Percentiles rank a stretch among this genome's conserved stretches.
phyloP scores from a whole-genome alignment of 352 stramenopile species.

The Peronospora tabacina region DNA sequence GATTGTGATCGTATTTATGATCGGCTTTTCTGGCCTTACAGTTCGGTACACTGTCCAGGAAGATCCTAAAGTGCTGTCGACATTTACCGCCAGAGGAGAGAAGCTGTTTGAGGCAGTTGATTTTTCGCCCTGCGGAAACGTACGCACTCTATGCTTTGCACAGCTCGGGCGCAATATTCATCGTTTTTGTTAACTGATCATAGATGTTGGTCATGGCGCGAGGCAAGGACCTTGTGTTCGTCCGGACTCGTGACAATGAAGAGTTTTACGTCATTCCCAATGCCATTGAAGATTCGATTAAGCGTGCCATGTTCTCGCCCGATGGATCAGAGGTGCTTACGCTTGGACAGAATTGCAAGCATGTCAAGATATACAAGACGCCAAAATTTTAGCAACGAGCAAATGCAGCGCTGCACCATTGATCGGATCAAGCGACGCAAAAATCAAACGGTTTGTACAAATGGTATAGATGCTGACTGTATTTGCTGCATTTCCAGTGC shows the following conservation, averaged over 20 bases:
- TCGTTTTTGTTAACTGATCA: neutral
- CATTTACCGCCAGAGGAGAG: constrained; percentile 48
- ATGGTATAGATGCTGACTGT: constrained; percentile 14
- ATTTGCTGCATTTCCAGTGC: constrained; percentile 7
- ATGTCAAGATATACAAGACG: constrained; percentile 62
- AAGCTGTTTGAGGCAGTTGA: constrained; percentile 53
- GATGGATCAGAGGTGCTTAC: constrained; percentile 59
- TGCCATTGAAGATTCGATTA: constrained; percentile 55
- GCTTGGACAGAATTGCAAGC: constrained; percentile 52
- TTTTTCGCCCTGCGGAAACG: constrained; percentile 60
- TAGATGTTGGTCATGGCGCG: constrained; percentile 54
- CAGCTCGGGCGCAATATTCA: neutral
- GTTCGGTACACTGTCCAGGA: constrained; percentile 74
- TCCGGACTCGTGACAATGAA: constrained; percentile 39
- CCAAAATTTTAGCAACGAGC: constrained; percentile 23
- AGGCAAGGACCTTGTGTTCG: constrained; percentile 51
- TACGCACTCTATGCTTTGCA: constrained; percentile 11
- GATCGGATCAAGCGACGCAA: neutral
- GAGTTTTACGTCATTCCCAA: constrained; percentile 47
- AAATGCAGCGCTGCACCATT: neutral
- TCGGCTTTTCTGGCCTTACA: constrained; percentile 11
- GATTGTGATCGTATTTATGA: neutral
- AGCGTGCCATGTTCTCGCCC: constrained; percentile 54
- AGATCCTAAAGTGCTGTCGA: constrained; percentile 61
- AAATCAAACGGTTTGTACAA: constrained; percentile 3